Conservation (phyloP, 768 basidiomycete genomes). For the Harrya chromipes region DNA sequence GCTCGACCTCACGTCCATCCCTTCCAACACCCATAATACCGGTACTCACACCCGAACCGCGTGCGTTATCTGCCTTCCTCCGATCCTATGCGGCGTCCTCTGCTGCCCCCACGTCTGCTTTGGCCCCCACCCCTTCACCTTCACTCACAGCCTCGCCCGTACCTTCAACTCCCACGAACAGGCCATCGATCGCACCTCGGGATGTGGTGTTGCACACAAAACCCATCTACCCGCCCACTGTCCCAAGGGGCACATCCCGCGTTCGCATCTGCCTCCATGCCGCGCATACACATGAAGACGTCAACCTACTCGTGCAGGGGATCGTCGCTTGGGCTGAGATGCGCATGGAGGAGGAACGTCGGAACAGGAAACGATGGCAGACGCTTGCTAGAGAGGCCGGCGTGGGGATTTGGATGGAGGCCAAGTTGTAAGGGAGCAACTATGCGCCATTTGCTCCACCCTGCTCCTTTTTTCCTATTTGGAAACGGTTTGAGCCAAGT, state of each 20-base stretch:
- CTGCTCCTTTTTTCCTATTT: no score
- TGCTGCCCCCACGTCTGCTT: not conserved
- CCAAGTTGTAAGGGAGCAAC: conserved; percentile 20
- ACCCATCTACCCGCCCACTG: conserved; percentile 85
- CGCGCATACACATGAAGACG: conserved; percentile 60
- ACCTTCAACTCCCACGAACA: not conserved
- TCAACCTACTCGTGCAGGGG: conserved; percentile 53
- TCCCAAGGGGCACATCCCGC: conserved; percentile 81
- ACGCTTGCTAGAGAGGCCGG: conserved; percentile 15
- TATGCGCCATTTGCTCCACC: no score
- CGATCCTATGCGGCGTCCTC: conserved; percentile 8
- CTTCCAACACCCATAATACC: conserved; percentile 78
- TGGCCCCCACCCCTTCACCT: not conserved
- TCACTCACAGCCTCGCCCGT: not conserved
- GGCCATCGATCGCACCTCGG: conserved; percentile 3
- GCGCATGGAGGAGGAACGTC: conserved; percentile 8
- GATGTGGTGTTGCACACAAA: conserved; percentile 57
- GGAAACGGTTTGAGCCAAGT: no score
- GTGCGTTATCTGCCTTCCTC: conserved; percentile 71
- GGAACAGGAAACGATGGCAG: conserved; percentile 7
- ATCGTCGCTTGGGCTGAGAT: conserved; percentile 40
- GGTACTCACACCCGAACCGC: conserved; percentile 72
- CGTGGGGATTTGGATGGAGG: conserved; percentile 27
- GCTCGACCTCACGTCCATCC: not conserved
- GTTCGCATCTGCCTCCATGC: conserved; percentile 89